Evolutionary conservation across 495 filamentous ascomycete species (phyloP), one percentile per base, ranked within the genome.

Genomic region (Tuber calosporum): DNA sequence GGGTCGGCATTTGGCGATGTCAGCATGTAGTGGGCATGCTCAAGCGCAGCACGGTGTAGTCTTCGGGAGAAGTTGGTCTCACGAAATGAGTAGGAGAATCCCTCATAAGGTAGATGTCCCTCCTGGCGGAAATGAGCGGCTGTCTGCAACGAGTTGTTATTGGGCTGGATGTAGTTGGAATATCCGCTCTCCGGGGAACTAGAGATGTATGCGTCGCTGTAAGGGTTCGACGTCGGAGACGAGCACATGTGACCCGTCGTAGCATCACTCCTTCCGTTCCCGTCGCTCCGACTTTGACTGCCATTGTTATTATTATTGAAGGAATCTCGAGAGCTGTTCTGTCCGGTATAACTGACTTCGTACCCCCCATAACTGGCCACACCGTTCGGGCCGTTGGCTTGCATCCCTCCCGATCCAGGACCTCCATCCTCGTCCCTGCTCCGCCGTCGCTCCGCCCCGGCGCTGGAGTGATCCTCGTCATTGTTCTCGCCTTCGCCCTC

Each of bases 41-140:
- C 92, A 20, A 90, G 77, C 9, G 88, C 85, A 70, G 86, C 86
- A 15, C 93, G 86, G 34, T 92, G 90, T 37, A 95, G 84, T 19
- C 89, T 85, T 0, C 92, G 87, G 26, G 88, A 88, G 74, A 96
- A 92, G n/a, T 87, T 87, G 20, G 84, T 83, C 82, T 95, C 93
- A 37, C 88, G 76, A 68, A 77, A 78, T 19, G 76, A 85, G 66
- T 88, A 84, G 42, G 85, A 83, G 77, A 87, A 87, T 0, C 85
- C 85, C 5, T 70, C 79, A 0, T 86, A 86, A 1, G 79, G 71
- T 1, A 84, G 81, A 1, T 85, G 83, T 7, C 80, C 73, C 22
- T 82, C 80, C 69, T 70, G 80, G n/a, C 53, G 71, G 67, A 70
- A 83, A 58, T 79, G 67, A 36, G 48, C 11, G 38, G 67, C 34